Evolutionary conservation across 495 filamentous ascomycete genomes (phyloP), one percentile per base, ranked within the genome.

Genomic region (Halenospora varia): DNA sequence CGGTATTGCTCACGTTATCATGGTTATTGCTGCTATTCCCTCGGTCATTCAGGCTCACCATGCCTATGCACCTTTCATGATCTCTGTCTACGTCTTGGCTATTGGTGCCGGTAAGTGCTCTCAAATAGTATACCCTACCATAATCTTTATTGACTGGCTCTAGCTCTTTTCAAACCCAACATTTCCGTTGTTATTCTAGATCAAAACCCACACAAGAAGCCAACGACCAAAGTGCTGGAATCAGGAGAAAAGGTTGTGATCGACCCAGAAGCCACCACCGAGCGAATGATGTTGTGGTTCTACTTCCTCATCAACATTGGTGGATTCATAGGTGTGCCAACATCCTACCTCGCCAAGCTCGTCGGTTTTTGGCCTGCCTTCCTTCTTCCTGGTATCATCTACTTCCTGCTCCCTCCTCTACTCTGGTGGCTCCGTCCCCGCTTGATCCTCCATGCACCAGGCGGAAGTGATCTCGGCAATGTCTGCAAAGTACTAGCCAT

Each of bases 351-450:
- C 2, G 87, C 86, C 69, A 80, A 85, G 56, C 87, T 88, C 53
- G 83, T 90, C 55, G 88, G 88, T 18, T 92, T 88, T 72, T 90
- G 82, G 77, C 75, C 88, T 0, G 84, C 82, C 8, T 91, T 84
- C 68, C 72, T 90, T 35, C 80, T 92, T 22, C 84, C 85, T 44
- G 75, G 75, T 6, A 76, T 81, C 50, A 68, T 83, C n/a, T 83
- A 82, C 58, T 71, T 84, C 51, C 53, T 81, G 44, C 70, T 83
- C 4, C 81, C 80, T 0, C 66, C 75, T 22, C 60, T 83, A 11
- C 70, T 84, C 22, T 72, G 70, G 53, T 72, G 67, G 10, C 64
- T 80, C 13, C 78, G n/a, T n/a, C n/a, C n/a, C n/a, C n/a, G n/a
- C n/a, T n/a, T n/a, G n/a, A n/a, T n/a, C n/a, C n/a, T n/a, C n/a